Base-by-base conservation (phyloP, 192 early-diverging fungal genomes). In the Coemansia guatemalensis region DNA sequence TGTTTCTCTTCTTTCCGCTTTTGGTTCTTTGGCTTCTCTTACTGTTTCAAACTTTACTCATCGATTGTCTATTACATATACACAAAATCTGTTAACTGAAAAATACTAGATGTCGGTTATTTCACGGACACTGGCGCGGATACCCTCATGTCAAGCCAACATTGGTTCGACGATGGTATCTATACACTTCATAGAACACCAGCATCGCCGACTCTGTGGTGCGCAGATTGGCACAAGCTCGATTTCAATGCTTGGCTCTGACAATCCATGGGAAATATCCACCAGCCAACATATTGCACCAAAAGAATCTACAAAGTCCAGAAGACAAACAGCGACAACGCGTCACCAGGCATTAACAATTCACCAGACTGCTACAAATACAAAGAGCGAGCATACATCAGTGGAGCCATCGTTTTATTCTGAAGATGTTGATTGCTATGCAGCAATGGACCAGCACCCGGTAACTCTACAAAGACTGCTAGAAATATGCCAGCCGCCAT, bases 401-500 rank as follows among this genome's bases (percentile, higher is more conserved):
- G 17, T 35, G 23, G 71, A 73, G 39, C 71, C 71, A 11, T 73
- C 71, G n/a, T 73, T 73, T 49, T 73, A 73, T 25, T 58, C 59
- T 20, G 60, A 67, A 5, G 53, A 67, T 17, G 22, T 73, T 50
- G 71, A 73, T 53, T 49, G 56, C 2, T 86, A 85, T 74, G 88
- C 89, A 8, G 73, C 71, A 47, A 73, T 80, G 62, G 71, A 79
- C 5, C 78, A 89, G 26, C 82, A 78, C 25, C 89, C 82, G 8
- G 85, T 93, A 5, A 92, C 92, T 0, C 66, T 95, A 25, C 76
- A 84, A 24, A 72, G 89, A 8, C 82, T 95, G 8, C 61, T 93
- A 27, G 69, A 84, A 30, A 84, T 90, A 48, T 89, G 90, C 49
- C 73, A 86, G 39, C 84, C 86, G 51, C 85, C 85, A 8, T 44